Percentiles rank a stretch among this genome's conserved stretches.
Conservation (phyloP, 352 stramenopile genomes). For the Globisporangium nodosum region DNA sequence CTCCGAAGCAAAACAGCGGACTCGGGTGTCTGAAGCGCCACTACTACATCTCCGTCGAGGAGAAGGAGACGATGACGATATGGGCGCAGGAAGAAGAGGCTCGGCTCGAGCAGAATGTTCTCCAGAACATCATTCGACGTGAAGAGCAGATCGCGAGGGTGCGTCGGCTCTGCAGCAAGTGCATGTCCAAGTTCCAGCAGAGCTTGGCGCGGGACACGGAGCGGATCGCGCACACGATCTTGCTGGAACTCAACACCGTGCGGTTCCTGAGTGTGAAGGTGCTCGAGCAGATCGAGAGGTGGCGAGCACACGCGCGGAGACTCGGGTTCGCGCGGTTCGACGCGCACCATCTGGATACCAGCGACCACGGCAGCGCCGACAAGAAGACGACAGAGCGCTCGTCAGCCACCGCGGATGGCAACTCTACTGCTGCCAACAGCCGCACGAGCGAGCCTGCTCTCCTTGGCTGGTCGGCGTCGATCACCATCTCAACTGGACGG, state of each 20-base stretch:
- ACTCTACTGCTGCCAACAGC: too few species aligned
- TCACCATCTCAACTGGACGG: slow-evolving; percentile 58
- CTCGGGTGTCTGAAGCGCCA: slow-evolving; percentile 64
- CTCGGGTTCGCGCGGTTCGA: slow-evolving; percentile 48
- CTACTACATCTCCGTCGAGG: slow-evolving; percentile 64
- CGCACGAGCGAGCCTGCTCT: slow-evolving; percentile 17
- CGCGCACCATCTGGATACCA: neutral
- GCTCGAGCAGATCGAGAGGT: slow-evolving; percentile 57
- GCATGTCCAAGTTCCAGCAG: slow-evolving; percentile 63
- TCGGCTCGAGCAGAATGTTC: slow-evolving; percentile 53
- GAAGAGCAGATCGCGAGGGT: slow-evolving; percentile 49
- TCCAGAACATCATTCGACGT: slow-evolving; percentile 50
- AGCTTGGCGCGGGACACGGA: slow-evolving; percentile 45
- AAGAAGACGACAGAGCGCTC: neutral
- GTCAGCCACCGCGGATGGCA: too few species aligned
- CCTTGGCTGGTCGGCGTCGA: slow-evolving; percentile 62
- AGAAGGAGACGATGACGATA: slow-evolving; percentile 48
- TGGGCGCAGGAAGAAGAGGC: slow-evolving; percentile 66
- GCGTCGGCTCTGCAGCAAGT: slow-evolving; percentile 31
- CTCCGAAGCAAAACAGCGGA: slow-evolving; percentile 18
- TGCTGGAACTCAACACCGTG: slow-evolving; percentile 45
- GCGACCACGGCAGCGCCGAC: neutral
- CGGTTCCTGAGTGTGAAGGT: slow-evolving; percentile 68
- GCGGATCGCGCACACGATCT: slow-evolving; percentile 24
- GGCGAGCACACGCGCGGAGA: slow-evolving; percentile 44